Base-by-base conservation (phyloP, 148 eudicot species). In the Camellia sinensis region DNA sequence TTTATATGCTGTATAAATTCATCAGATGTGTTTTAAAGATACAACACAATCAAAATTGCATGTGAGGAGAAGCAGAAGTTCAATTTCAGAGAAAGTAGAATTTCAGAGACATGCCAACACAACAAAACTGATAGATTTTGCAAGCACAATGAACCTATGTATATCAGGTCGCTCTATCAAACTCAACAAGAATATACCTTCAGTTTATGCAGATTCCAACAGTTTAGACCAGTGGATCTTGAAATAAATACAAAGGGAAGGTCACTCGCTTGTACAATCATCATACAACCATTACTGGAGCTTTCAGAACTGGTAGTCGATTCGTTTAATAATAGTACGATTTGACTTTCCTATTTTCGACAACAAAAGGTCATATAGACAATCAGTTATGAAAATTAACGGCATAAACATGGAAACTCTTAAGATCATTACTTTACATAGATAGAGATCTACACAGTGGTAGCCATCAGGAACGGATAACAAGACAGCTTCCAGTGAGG, bases 401-500 rank as follows among this genome's bases (percentile, higher is more conserved):
- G n/a, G n/a, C n/a, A n/a, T n/a, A n/a, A n/a, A n/a, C n/a, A n/a
- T n/a, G n/a, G n/a, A n/a, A n/a, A n/a, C n/a, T n/a, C n/a, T 70
- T 19, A 67, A 76, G 61, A 63, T 18, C 46, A 64, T 66, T 87
- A 97, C 99, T 81, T 97, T 97, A 85, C 94, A 97, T 15, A 94
- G 93, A 75, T 91, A 94, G 64, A 97, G 86, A 86, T 97, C 98
- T 77, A 92, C 89, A 80, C 99, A 97, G 45, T 86, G 82, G 84
- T 89, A 92, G 83, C 87, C 92, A 75, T 89, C 91, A 71, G 99
- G 92, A 82, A 90, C 80, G 68, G 91, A 85, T 80, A 97, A 80
- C 78, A 97, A 68, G 61, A 83, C 89, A 46, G 92, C 95, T 86
- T 97, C 97, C 63, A 89, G 53, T 19, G 90, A 76, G 70, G 79